Evolutionary conservation across 495 filamentous ascomycete species (phyloP), one percentile per base, ranked within the genome.

Genomic region (Geopyxis carbonaria): DNA sequence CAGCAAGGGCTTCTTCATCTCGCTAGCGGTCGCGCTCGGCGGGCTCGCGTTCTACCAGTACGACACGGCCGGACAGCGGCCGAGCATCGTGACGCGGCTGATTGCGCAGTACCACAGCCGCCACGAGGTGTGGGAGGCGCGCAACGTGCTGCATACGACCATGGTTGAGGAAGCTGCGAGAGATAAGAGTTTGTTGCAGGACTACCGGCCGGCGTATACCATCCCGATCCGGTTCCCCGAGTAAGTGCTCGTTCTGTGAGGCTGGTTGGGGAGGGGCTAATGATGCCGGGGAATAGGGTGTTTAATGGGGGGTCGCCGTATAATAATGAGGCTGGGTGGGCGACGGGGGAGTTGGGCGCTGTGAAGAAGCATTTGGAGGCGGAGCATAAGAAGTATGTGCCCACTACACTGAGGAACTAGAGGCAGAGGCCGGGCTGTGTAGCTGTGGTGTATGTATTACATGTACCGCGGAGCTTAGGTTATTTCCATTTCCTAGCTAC

Each of bases 151-250:
- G 40, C 79, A 76, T 53, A 75, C 72, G 4, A 59, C 57, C 23
- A 66, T 70, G 48, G 56, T 81, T 35, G 77, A 83, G 63, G 74
- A 75, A 59, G 79, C 78, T 15, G 80, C 70, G 15, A 52, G 61
- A 33, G 76, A 84, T 56, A 62, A 71, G 50, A 69, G 74, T 48
- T 54, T 85, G 49, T 80, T 80, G 48, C 57, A 68, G 30, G 70
- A 67, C 53, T 62, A 69, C 41, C 59, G 49, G 22, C 59, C 59
- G 38, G 60, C 51, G 23, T 57, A 61, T 44, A 47, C 56, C 43
- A 56, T 70, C 22, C 63, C 69, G 7, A 54, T 84, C 61, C 69
- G 56, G 55, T 73, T 72, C 52, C 72, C 70, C 25, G 80, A 86
- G 79, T 84, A 69, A 51, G 76, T 23, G 34, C 2, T 16, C 16